These are phyloP conservation scores for Pugionium dolabratum DNA, from an alignment of 345 rosid species.

Conservation along the genomic window DNA sequence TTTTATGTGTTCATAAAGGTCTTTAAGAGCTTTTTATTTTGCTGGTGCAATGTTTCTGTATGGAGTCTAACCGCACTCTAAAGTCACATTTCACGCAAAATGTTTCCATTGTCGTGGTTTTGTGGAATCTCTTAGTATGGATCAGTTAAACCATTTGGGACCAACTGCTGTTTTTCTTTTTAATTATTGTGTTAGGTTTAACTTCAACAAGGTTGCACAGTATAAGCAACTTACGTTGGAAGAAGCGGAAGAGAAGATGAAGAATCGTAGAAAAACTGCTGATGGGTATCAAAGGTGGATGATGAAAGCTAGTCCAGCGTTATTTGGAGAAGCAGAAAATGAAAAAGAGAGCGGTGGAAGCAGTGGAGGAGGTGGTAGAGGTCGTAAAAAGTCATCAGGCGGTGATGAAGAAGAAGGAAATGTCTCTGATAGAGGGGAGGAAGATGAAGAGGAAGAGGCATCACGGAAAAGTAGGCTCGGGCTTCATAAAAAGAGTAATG, in stretches of 20 bases:
- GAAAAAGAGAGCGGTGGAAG: slow-evolving; percentile 62
- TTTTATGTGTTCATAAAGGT: slow-evolving; percentile 10
- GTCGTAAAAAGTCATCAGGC: slow-evolving; percentile 65
- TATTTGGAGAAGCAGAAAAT: slow-evolving; percentile 86
- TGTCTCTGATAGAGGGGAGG: slow-evolving; percentile 83
- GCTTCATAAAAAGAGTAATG: slow-evolving; percentile 64
- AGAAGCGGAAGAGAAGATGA: slow-evolving; percentile 99
- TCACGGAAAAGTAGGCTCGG: slow-evolving; percentile 88
- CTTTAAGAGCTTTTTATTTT: background rate
- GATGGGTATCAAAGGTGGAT: slow-evolving; percentile 99
- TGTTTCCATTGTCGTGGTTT: too few relatives aligned
- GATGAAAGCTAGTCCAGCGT: slow-evolving; percentile 98
- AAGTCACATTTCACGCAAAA: too few relatives aligned
- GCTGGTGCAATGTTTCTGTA: background rate
- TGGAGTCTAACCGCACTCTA: background rate
- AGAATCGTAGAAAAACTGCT: slow-evolving; percentile 87
- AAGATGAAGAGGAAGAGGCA: slow-evolving; percentile 91
- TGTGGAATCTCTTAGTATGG: background rate
- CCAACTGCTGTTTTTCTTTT: background rate
- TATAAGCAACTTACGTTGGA: slow-evolving; percentile 96
- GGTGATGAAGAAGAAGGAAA: slow-evolving; percentile 87
- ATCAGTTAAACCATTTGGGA: slow-evolving; percentile 2
- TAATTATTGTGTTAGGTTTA: slow-evolving; percentile 51
- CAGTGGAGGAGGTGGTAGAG: slow-evolving; percentile 56
- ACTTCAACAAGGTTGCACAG: slow-evolving; percentile 92